Evolutionary conservation across 108 stramenopile species (phyloP).

Genomic region (Cyclotella baltica): DNA sequence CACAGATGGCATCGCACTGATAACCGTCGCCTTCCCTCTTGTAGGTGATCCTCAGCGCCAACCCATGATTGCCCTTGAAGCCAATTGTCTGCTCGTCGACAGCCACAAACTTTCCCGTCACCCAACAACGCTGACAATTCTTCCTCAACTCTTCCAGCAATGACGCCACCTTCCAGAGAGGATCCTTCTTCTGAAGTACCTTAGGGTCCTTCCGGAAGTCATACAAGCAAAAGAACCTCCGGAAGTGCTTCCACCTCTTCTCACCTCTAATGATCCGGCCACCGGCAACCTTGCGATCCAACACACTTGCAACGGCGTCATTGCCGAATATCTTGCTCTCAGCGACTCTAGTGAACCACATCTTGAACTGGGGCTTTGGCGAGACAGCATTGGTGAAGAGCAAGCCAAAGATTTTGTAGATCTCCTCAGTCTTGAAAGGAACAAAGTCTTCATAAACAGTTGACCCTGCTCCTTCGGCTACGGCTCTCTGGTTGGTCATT

Average conservation of each 20-base stretch:
- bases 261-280: neutral
- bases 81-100: slow-evolving; percentile 45
- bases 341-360: neutral
- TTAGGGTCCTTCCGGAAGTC: neutral
- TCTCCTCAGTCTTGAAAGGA: slow-evolving; percentile 7
- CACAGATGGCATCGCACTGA: slow-evolving; percentile 42
- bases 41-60: slow-evolving; percentile 35
- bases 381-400: slow-evolving; percentile 17
- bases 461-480: neutral
- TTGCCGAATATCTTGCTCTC: neutral
- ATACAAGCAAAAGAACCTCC: slow-evolving; percentile 7
- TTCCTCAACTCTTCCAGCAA: neutral
- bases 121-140: slow-evolving; percentile 11
- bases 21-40: slow-evolving; percentile 48
- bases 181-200: neutral
- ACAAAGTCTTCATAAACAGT: slow-evolving; percentile 6
- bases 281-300: neutral
- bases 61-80: slow-evolving; percentile 27
- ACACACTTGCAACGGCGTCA: neutral
- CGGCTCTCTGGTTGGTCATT: neutral
- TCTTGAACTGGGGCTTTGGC: neutral
- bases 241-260: neutral
- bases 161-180: slow-evolving; percentile 16
- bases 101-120: slow-evolving; percentile 26
- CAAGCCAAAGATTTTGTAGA: slow-evolving; percentile 13